phyloP scores from a whole-genome alignment of 306 rosid species.

The Casuarina glauca region DNA sequence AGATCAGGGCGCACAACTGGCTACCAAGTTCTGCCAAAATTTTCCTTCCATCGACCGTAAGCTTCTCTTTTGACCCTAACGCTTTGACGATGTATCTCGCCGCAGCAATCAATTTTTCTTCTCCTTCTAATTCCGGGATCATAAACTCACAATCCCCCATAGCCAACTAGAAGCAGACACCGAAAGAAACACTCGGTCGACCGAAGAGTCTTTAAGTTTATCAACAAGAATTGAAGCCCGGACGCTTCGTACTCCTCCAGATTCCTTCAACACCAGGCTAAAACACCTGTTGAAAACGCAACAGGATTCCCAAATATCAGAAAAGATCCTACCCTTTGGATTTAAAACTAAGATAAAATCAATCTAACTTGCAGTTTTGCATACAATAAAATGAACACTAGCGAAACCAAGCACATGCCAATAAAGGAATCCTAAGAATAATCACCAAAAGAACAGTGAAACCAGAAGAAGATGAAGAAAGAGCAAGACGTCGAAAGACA shows the following conservation, averaged over 20 bases:
- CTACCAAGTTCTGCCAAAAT: conserved; percentile 72
- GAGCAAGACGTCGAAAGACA: conserved; percentile 2
- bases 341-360: conserved; percentile 13
- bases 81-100: conserved; percentile 65
- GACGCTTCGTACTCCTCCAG: conserved; percentile 17
- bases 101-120: conserved; percentile 68
- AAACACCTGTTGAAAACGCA: conserved; percentile 6
- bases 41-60: conserved; percentile 60
- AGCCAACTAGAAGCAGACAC: conserved; percentile 39
- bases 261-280: conserved; percentile 13
- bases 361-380: conserved; percentile 23
- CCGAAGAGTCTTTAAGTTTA: conserved; percentile 21
- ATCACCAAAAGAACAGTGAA: background rate
- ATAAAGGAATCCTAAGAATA: background rate
- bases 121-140: conserved; percentile 62
- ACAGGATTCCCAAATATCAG: conserved; percentile 19
- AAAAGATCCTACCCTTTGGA: conserved; percentile 21
- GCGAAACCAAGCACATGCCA: conserved; percentile 6
- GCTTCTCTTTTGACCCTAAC: conserved; percentile 63
- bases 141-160: conserved; percentile 53
- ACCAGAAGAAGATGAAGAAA: conserved; percentile 3
- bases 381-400: conserved; percentile 11
- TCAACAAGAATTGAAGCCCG: conserved; percentile 9
- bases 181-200: conserved; percentile 21
- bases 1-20: conserved; percentile 51